These are phyloP conservation scores for Oemleria cerasiformis DNA, from an alignment of 306 rosid genomes.

Conservation along the genomic window DNA sequence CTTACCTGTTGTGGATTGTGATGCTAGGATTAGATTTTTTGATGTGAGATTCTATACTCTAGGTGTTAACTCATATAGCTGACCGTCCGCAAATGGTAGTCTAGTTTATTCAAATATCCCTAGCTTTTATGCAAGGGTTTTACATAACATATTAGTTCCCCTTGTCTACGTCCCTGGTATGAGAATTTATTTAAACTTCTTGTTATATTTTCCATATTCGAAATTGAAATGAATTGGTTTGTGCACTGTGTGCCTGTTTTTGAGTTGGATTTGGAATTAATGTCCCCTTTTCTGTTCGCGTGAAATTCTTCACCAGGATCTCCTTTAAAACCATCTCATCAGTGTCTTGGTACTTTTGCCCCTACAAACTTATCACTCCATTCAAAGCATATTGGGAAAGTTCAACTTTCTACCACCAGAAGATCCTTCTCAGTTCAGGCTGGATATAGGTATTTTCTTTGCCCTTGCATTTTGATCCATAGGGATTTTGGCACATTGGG, in stretches of 20 bases:
- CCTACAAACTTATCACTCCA: slow-evolving; percentile 37
- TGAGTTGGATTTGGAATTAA: neutral
- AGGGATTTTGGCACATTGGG: slow-evolving; percentile 61
- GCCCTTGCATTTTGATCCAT: slow-evolving; percentile 1
- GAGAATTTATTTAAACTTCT: neutral
- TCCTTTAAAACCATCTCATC: slow-evolving; percentile 35
- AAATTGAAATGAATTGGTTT: neutral
- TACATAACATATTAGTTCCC: too few species aligned
- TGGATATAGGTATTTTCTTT: slow-evolving; percentile 56
- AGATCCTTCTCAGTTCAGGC: slow-evolving; percentile 65
- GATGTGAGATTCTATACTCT: neutral
- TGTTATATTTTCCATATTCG: neutral
- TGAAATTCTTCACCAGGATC: slow-evolving; percentile 37
- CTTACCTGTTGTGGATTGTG: neutral
- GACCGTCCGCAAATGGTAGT: neutral
- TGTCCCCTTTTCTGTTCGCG: neutral
- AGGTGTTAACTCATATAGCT: neutral
- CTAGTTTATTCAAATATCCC: neutral
- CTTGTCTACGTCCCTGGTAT: neutral
- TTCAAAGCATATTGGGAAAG: slow-evolving; percentile 31
- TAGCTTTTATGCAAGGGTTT: neutral
- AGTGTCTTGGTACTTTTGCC: slow-evolving; percentile 34
- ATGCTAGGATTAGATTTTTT: neutral
- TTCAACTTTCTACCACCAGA: slow-evolving; percentile 42
- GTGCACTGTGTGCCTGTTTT: neutral